Conservation (phyloP, 2,329 filamentous ascomycete species). For the Sporothrix curviconia region DNA sequence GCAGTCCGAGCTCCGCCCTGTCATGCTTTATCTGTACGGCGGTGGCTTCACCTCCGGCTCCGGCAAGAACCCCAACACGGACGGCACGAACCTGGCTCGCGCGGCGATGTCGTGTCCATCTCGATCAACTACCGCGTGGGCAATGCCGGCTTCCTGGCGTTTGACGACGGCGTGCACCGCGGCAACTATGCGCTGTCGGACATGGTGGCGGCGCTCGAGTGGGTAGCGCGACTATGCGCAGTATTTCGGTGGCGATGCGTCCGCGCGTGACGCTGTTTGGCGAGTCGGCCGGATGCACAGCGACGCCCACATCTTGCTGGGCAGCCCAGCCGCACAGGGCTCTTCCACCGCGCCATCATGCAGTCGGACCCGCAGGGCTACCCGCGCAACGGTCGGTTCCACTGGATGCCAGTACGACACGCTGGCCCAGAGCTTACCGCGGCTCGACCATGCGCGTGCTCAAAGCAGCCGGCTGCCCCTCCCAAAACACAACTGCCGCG, state of each 20-base stretch:
- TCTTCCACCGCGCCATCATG: conserved; percentile 27
- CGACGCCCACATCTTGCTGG: conserved; percentile 24
- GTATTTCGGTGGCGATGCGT: conserved; percentile 28
- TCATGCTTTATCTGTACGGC: conserved; percentile 42
- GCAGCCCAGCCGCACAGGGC: conserved; percentile 23
- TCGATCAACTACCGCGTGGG: conserved; percentile 35
- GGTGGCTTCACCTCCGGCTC: conserved; percentile 35
- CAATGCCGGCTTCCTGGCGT: conserved; percentile 25
- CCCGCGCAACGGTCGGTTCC: conserved; percentile 17
- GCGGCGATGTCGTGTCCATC: conserved; percentile 39
- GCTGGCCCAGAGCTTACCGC: conserved; percentile 20
- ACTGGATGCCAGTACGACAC: conserved; percentile 21
- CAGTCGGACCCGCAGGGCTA: conserved; percentile 26
- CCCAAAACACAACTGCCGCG: conserved; percentile 15
- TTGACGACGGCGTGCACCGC: conserved; percentile 30
- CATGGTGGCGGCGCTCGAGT: conserved; percentile 33
- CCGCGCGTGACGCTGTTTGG: conserved; percentile 34
- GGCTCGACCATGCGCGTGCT: conserved; percentile 22
- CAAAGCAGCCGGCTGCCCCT: conserved; percentile 23
- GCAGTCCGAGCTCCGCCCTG: conserved; percentile 33
- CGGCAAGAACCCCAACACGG: conserved; percentile 37
- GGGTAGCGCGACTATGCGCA: conserved; percentile 33
- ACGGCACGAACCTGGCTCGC: conserved; percentile 40
- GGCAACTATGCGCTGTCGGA: conserved; percentile 39
- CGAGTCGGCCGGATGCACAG: conserved; percentile 27